These are phyloP conservation scores for Boletus rex-veris DNA, from an alignment of 768 basidiomycete species.

Conservation along the genomic window DNA sequence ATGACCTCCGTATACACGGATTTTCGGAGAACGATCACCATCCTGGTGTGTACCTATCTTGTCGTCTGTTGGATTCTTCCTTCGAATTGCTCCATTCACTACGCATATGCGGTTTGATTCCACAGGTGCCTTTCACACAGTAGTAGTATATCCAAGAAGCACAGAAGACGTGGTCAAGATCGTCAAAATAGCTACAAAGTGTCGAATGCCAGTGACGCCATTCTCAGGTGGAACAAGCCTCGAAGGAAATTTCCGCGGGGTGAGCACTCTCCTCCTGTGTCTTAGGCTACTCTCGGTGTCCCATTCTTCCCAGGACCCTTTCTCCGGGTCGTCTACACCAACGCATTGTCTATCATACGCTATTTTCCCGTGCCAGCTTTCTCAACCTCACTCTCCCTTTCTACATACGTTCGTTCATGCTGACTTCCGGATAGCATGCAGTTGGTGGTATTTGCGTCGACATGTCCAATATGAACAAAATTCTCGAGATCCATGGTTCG, in stretches of 20 bases:
- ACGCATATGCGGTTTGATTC: neutral
- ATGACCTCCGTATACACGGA: slow-evolving; percentile 53
- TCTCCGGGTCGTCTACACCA: no score
- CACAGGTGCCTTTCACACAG: slow-evolving; percentile 46
- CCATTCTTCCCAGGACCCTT: no score
- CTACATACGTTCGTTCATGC: neutral
- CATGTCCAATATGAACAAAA: slow-evolving; percentile 73
- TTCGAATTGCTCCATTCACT: neutral
- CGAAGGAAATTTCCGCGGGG: slow-evolving; percentile 72
- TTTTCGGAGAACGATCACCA: slow-evolving; percentile 51
- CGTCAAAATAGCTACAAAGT: slow-evolving; percentile 71
- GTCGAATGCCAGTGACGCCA: slow-evolving; percentile 71
- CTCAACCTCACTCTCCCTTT: neutral
- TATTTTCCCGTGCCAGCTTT: neutral
- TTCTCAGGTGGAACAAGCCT: slow-evolving; percentile 81
- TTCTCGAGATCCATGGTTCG: slow-evolving; percentile 70
- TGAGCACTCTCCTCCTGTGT: slow-evolving; percentile 30
- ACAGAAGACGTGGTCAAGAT: slow-evolving; percentile 83
- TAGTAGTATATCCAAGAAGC: slow-evolving; percentile 59
- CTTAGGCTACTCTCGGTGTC: no score
- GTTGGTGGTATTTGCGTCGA: slow-evolving; percentile 76
- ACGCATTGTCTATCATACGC: no score
- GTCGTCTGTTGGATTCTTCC: neutral
- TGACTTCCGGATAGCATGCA: slow-evolving; percentile 13
- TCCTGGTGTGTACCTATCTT: slow-evolving; percentile 37